These are phyloP conservation scores for Claviceps purpurea DNA, from an alignment of 2,329 filamentous ascomycete species.

Conservation along the genomic window DNA sequence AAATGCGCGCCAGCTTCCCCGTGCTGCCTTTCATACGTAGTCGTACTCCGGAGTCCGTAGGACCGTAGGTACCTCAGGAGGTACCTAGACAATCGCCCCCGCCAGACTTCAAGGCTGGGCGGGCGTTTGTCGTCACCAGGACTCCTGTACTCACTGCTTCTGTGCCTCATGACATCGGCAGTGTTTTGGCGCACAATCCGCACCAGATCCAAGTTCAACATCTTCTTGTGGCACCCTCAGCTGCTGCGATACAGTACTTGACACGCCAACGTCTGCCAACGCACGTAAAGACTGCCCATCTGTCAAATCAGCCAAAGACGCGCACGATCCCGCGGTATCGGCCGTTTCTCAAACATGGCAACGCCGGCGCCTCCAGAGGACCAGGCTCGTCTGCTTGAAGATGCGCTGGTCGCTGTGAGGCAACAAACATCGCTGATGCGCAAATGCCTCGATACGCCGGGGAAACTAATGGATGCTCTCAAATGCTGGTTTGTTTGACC, in stretches of 20 bases:
- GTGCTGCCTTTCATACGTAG: too few species aligned
- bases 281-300: conserved; percentile 11
- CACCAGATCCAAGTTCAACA: neutral
- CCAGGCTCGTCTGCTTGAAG: conserved; percentile 86
- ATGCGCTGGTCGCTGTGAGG: conserved; percentile 90
- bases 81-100: too few species aligned
- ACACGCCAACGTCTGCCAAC: conserved; percentile 10
- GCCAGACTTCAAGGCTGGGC: too few species aligned
- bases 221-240: neutral
- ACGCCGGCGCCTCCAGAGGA: conserved; percentile 57
- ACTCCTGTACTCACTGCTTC: neutral
- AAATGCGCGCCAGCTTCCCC: too few species aligned
- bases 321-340: conserved; percentile 19
- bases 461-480: conserved; percentile 98
- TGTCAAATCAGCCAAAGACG: conserved; percentile 3
- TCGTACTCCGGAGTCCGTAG: too few species aligned
- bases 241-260: neutral
- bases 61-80: too few species aligned
- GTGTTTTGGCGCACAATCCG: neutral
- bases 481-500: conserved; percentile 78
- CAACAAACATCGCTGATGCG: conserved; percentile 97
- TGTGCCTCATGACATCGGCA: neutral
- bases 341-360: conserved; percentile 23
- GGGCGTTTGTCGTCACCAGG: conserved; percentile 2
- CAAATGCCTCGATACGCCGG: conserved; percentile 90